Evolutionary conservation across 768 basidiomycete genomes (phyloP), one percentile per base, ranked within the genome.

Genomic region (Boletus speciosus): DNA sequence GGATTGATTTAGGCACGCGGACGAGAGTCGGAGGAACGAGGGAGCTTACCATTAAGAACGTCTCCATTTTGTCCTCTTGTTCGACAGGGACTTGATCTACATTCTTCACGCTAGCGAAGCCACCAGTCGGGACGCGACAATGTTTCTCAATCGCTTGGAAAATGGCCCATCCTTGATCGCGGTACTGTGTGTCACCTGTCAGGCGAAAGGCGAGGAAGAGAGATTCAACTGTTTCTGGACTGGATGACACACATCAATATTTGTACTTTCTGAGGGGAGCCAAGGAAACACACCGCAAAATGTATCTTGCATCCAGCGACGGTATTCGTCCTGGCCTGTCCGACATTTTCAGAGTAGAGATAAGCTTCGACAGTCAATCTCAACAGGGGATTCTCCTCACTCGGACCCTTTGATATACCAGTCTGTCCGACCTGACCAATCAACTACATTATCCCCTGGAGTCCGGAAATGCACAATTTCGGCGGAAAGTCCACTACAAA

Each of bases 171-270:
- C 90, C 94, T 61, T 84, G 81, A 19, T 86, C 81, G 14, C 95
- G 84, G 66, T 95, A 98, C 27, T 78, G 75, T 29, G 78, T 73
- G 62, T 97, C 85, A 6, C 93, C 93, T 3, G 95, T 96, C 5
- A 93, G 75, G n/a, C 95, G 82, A 70, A 79, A 97, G 1, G 93
- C 94, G 41, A 93, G 74, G 77, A 98, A 96, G 38, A 97, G 82
- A 1, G 91, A 94, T 69, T 98, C 95, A 25, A 94, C 81, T 2
- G 95, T 98, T 75, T 98, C 95, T 2, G 95, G 95, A 7, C 91
- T 88, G 60, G 8, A 38, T 19, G 34, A 34, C n/a, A 49, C 14
- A 49, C 6, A 19, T 35, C 49, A 47, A 16, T 31, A n/a, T 38
- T 21, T 8, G 21, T 12, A 15, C 10, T 19, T 38, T 41, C 12